These are phyloP conservation scores for Entamoeba histolytica DNA, from an alignment of 208 protist species.

Conservation along the genomic window DNA sequence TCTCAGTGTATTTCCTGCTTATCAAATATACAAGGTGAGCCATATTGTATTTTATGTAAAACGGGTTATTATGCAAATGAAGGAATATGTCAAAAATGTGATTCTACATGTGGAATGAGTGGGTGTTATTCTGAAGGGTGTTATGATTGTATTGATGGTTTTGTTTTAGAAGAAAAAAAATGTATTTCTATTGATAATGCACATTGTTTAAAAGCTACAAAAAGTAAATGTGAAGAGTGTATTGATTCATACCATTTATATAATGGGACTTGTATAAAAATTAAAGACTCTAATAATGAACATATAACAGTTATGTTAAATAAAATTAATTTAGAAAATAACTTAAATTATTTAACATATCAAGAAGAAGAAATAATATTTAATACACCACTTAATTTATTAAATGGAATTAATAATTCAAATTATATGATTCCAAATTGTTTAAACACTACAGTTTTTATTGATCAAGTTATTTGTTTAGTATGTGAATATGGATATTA, in stretches of 20 bases:
- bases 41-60: background rate
- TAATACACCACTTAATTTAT: background rate
- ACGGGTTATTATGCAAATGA: background rate
- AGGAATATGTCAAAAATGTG: background rate
- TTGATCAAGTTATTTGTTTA: background rate
- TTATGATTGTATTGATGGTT: background rate
- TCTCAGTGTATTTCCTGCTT: background rate
- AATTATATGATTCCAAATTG: background rate
- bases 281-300: background rate
- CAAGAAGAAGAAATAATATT: background rate
- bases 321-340: background rate
- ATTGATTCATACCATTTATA: background rate
- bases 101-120: background rate
- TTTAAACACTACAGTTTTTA: background rate
- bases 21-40: background rate
- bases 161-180: background rate
- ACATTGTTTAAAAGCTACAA: background rate
- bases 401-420: background rate
- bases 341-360: background rate
- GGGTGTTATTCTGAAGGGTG: background rate
- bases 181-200: background rate
- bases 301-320: background rate
- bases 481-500: background rate
- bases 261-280: background rate
- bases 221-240: background rate